phyloP scores from a whole-genome alignment of 164 flowering plant species.

The Vitis rotundifolia region DNA sequence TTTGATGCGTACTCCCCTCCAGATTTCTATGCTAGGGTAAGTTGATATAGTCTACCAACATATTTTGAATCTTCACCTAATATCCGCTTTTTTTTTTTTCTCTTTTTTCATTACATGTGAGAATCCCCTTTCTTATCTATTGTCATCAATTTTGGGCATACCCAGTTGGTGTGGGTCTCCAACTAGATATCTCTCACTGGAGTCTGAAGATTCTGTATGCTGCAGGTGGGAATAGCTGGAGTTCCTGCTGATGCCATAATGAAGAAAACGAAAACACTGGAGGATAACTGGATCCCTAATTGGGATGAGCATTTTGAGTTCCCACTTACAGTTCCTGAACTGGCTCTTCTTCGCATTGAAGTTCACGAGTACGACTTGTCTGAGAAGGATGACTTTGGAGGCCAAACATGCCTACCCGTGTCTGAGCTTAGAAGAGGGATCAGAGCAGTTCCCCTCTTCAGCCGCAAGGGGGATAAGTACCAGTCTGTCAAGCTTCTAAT shows the following conservation, averaged over 20 bases:
- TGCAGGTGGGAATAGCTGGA: slow-evolving; percentile 78
- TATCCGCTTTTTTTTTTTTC: too few species aligned
- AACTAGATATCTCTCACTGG: background rate
- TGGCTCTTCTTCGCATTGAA: slow-evolving; percentile 74
- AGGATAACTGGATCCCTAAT: slow-evolving; percentile 68
- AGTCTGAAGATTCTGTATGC: slow-evolving; percentile 1
- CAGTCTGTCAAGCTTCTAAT: slow-evolving; percentile 69
- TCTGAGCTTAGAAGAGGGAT: slow-evolving; percentile 66
- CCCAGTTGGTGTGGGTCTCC: too few species aligned
- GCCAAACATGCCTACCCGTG: slow-evolving; percentile 72
- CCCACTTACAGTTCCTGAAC: slow-evolving; percentile 75
- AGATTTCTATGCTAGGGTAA: slow-evolving; percentile 67
- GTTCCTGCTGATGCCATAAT: slow-evolving; percentile 58
- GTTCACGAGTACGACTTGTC: slow-evolving; percentile 81
- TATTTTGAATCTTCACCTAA: too few species aligned
- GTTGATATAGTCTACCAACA: slow-evolving; percentile 4
- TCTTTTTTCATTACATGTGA: too few species aligned
- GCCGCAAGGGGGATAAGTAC: slow-evolving; percentile 62
- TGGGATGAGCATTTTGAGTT: slow-evolving; percentile 77
- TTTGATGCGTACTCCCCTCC: slow-evolving; percentile 73
- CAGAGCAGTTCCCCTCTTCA: slow-evolving; percentile 60
- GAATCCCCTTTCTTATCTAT: too few species aligned
- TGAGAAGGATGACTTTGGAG: slow-evolving; percentile 81
- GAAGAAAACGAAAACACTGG: slow-evolving; percentile 68
- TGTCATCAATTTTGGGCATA: too few species aligned